These are phyloP conservation scores for Triticum aestivum DNA, from an alignment of 176 grass and related monocot genomes.

Conservation along the genomic window IWGSC_CS_RefSeq_v2.1 NC_057798.1:561534611-561535110, in stretches of 20 bases:
- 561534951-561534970: neutral
- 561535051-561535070: neutral
- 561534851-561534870: neutral
- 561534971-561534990: neutral
- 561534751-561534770: neutral
- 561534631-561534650: conserved; percentile 56
- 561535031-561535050: neutral
- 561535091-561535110: conserved; percentile 66
- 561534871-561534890: neutral
- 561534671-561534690: neutral
- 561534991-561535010: neutral
- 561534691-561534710: neutral
- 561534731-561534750: neutral
- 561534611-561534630: conserved; percentile 95
- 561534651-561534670: conserved; percentile 27
- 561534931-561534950: neutral
- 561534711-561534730: neutral
- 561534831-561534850: neutral
- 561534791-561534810: neutral
- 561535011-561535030: neutral
- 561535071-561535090: neutral
- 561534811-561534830: conserved; percentile 1
- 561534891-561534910: neutral
- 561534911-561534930: neutral
- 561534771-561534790: neutral